phyloP scores from a whole-genome alignment of 2,329 filamentous ascomycete species.

The Cladosporium colombiae region DNA sequence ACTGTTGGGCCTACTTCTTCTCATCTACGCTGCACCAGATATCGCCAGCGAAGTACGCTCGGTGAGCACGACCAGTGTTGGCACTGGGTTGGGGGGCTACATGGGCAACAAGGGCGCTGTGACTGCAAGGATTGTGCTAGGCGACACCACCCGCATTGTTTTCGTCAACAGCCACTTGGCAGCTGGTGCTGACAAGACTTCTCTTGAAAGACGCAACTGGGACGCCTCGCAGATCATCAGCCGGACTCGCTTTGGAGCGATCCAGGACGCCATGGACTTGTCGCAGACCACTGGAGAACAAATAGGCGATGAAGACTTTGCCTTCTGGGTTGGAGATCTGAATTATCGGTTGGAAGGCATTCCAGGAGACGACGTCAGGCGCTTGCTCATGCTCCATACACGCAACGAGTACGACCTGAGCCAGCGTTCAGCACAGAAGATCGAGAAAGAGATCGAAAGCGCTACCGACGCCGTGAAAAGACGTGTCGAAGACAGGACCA shows the following conservation, averaged over 20 bases:
- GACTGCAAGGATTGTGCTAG: slow-evolving; percentile 76
- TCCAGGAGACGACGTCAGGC: slow-evolving; percentile 85
- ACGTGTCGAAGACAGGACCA: slow-evolving; percentile 22
- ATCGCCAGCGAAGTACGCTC: slow-evolving; percentile 74
- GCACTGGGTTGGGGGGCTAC: slow-evolving; percentile 87
- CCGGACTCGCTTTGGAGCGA: slow-evolving; percentile 76
- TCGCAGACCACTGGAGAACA: slow-evolving; percentile 60
- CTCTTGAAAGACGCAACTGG: slow-evolving; percentile 85
- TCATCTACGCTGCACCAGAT: slow-evolving; percentile 81
- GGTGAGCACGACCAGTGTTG: slow-evolving; percentile 78
- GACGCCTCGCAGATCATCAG: slow-evolving; percentile 77
- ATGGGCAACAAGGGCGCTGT: slow-evolving; percentile 96
- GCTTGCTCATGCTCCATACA: slow-evolving; percentile 79
- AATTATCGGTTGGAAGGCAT: slow-evolving; percentile 91
- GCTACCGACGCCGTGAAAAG: slow-evolving; percentile 30
- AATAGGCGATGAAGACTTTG: slow-evolving; percentile 88
- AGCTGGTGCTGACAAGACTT: slow-evolving; percentile 75
- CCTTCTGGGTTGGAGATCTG: slow-evolving; percentile 94
- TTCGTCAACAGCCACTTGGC: slow-evolving; percentile 92
- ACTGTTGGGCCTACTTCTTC: slow-evolving; percentile 77
- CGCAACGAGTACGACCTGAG: slow-evolving; percentile 71
- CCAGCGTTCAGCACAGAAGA: slow-evolving; percentile 34
- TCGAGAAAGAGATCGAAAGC: slow-evolving; percentile 39
- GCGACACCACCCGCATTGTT: slow-evolving; percentile 83
- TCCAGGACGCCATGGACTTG: slow-evolving; percentile 64